Evolutionary conservation across 2,329 filamentous ascomycete genomes (phyloP), one percentile per base, ranked within the genome.

Genomic region (Aurifilum marmelostoma): DNA sequence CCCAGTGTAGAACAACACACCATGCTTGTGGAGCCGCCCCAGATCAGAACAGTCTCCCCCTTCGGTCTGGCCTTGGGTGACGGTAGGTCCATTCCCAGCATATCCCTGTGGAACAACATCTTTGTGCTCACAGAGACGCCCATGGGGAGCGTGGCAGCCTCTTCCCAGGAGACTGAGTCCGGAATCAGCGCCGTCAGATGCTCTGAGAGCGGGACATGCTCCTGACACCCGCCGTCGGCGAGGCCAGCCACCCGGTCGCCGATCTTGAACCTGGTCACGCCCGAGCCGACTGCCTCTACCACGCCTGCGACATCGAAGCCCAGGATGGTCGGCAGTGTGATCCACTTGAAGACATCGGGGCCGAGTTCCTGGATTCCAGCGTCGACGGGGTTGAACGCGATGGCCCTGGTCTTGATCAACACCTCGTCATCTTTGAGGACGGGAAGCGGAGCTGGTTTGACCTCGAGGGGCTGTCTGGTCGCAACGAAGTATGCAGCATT

Each of bases 11-110:
- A 43, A 21, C 12, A 43, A 50, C 60, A 47, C 47, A 63, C 61
- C 1, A 84, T 82, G 61, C 77, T 79, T 14, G 80, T 80, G 2
- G 83, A 80, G 3, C 83, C 85, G 47, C 84, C 84, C 81, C 83
- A 86, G 24, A 86, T 75, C 24, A 87, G 74, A 0, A 84, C 21
- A 29, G 76, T 73, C 67, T 70, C 70, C 39, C 69, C 68, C 43
- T 59, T 71, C n/a, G 47, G 67, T 37, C 37, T 67, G 41, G 59
- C 24, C 12, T 24, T 52, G n/a, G 65, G 6, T 6, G 65, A 70
- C 0, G 75, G 74, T n/a, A 73, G 65, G 62, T 63, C 37, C 65
- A 71, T 50, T 9, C 21, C 65, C 41, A 69, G 50, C 37, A 50
- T 43, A 24, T 69, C 65, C 16, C 60, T 59, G 47, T 71, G 64